A percentile compares a stretch with the other conserved stretches of the same genome.
Evolutionary conservation across 2,329 filamentous ascomycete genomes (phyloP).

Genomic region (Beauveria scarabaeidicola): DNA sequence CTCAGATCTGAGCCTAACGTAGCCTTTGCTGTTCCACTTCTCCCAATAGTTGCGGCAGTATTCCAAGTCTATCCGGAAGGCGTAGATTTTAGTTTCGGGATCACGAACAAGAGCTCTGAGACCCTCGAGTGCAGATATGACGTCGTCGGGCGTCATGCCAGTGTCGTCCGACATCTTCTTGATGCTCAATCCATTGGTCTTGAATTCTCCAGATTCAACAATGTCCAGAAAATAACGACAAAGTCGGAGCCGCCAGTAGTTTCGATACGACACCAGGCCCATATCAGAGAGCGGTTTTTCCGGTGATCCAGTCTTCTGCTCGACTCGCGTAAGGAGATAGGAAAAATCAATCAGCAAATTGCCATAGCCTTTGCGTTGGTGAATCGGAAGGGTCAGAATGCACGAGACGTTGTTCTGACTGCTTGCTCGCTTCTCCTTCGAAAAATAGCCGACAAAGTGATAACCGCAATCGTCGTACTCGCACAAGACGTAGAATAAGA

Average conservation of each 20-base stretch:
- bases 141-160: slow-evolving; percentile 92
- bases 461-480: slow-evolving; percentile 88
- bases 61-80: slow-evolving; percentile 73
- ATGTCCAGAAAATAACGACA: slow-evolving; percentile 69
- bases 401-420: slow-evolving; percentile 97
- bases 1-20: slow-evolving; percentile 73
- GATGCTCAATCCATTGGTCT: slow-evolving; percentile 47
- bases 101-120: slow-evolving; percentile 84
- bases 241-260: slow-evolving; percentile 88
- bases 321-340: slow-evolving; percentile 86
- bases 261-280: slow-evolving; percentile 93
- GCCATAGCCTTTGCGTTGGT: slow-evolving; percentile 94
- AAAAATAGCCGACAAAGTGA: slow-evolving; percentile 98
- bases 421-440: slow-evolving; percentile 91
- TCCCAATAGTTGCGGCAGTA: slow-evolving; percentile 83
- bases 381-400: slow-evolving; percentile 90
- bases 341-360: slow-evolving; percentile 97
- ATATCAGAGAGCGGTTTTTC: slow-evolving; percentile 98
- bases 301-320: slow-evolving; percentile 88
- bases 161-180: slow-evolving; percentile 75
- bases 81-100: slow-evolving; percentile 80
- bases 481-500: slow-evolving; percentile 94
- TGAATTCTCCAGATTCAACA: slow-evolving; percentile 21
- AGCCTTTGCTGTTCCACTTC: slow-evolving; percentile 83
- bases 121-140: slow-evolving; percentile 87